Percentiles rank a stretch among this genome's conserved stretches.
These are phyloP conservation scores for Neurospora discreta DNA, from an alignment of 495 filamentous ascomycete species.

Conservation along the genomic window DNA sequence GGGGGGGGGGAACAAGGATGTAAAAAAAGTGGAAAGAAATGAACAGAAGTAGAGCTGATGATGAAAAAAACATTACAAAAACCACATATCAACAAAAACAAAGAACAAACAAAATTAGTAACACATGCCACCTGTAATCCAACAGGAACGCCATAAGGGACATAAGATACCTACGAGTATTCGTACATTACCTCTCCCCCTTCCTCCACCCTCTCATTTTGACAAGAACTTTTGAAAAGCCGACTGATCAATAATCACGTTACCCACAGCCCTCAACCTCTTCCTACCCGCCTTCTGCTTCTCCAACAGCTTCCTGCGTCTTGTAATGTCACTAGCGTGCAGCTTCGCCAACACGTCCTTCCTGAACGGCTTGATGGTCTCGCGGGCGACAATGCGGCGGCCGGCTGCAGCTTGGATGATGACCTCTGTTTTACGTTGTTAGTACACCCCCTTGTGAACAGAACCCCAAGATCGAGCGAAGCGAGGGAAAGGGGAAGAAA, in stretches of 20 bases:
- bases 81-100: not conserved
- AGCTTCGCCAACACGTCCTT: conserved; percentile 92
- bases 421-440: conserved; percentile 44
- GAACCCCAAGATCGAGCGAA: not conserved
- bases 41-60: not conserved
- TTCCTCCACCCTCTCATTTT: conserved; percentile 21
- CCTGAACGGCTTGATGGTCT: conserved; percentile 92
- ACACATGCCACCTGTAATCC: not conserved
- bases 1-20: too few species aligned
- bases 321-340: conserved; percentile 77
- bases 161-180: not conserved
- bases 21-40: not conserved
- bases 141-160: not conserved
- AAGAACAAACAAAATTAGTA: not conserved
- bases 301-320: conserved; percentile 79
- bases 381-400: conserved; percentile 73
- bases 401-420: conserved; percentile 89
- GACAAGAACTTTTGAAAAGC: conserved; percentile 84
- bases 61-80: not conserved
- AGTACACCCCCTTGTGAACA: not conserved
- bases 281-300: conserved; percentile 96
- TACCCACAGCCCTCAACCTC: conserved; percentile 59
- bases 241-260: conserved; percentile 86
- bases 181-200: not conserved
- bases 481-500: not conserved